Conservation (phyloP, 2,329 filamentous ascomycete genomes). For the Macroventuria anomochaeta region DNA sequence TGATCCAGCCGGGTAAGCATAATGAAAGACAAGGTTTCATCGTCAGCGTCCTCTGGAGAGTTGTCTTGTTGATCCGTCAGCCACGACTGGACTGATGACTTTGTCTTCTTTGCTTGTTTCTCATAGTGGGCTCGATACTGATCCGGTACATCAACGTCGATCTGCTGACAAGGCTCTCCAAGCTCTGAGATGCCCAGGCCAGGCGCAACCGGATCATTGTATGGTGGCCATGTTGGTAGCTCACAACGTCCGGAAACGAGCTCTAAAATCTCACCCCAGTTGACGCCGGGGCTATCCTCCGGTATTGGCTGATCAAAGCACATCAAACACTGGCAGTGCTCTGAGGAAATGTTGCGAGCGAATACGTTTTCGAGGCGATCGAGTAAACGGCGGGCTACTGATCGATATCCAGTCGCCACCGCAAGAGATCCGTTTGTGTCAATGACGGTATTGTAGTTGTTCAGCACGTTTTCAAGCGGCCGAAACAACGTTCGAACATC, state of each 20-base stretch:
- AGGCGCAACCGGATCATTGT: constrained; percentile 62
- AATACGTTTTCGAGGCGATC: constrained; percentile 95
- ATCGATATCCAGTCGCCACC: constrained; percentile 93
- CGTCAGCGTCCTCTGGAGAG: constrained; percentile 87
- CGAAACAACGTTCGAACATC: constrained; percentile 79
- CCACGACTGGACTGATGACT: constrained; percentile 90
- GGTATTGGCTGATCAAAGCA: constrained; percentile 63
- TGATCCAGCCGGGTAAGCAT: constrained; percentile 85
- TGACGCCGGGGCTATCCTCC: constrained; percentile 69
- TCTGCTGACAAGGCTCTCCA: constrained; percentile 71
- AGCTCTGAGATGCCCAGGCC: constrained; percentile 62
- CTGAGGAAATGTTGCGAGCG: constrained; percentile 84
- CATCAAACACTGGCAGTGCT: constrained; percentile 86
- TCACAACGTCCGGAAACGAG: constrained; percentile 88
- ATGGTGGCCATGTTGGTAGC: constrained; percentile 86
- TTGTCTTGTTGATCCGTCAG: constrained; percentile 79
- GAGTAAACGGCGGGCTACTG: constrained; percentile 86
- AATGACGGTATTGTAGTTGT: constrained; percentile 85
- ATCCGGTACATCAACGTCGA: constrained; percentile 93
- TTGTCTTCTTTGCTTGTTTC: constrained; percentile 89
- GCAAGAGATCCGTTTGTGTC: constrained; percentile 86
- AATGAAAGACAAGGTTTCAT: constrained; percentile 91
- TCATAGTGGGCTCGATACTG: constrained; percentile 93
- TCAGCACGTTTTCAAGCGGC: constrained; percentile 80
- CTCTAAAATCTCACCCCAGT: constrained; percentile 95